A percentile compares a stretch with the other conserved stretches of the same genome.
Conservation (phyloP, 1,284 basidiomycete genomes). For the Trichosporon faecale region DNA sequence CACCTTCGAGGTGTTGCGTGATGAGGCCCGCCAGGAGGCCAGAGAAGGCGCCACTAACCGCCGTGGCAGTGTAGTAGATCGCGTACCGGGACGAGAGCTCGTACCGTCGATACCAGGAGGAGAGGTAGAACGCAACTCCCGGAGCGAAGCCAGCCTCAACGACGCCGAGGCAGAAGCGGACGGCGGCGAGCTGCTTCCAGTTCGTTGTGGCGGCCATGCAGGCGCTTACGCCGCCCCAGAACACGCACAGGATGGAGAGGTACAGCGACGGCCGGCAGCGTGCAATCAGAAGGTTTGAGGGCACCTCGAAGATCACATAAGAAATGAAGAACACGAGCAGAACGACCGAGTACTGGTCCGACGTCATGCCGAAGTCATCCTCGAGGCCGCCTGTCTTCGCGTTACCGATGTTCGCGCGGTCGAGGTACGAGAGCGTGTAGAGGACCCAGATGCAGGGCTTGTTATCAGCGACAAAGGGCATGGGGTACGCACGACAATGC, state of each 20-base stretch:
- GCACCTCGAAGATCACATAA: conserved; percentile 42
- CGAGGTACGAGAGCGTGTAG: conserved; percentile 50
- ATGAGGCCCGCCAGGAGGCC: conserved; percentile 53
- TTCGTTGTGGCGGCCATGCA: conserved; percentile 41
- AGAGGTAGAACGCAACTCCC: conserved; percentile 35
- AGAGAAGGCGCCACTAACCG: conserved; percentile 51
- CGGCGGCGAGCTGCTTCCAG: conserved; percentile 40
- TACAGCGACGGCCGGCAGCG: conserved; percentile 44
- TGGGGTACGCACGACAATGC: conserved; percentile 34
- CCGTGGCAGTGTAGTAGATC: conserved; percentile 52
- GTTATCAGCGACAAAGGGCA: not conserved
- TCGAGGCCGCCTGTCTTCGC: conserved; percentile 42
- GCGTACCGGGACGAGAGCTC: conserved; percentile 29
- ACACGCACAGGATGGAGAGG: conserved; percentile 34
- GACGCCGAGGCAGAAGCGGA: conserved; percentile 37
- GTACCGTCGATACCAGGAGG: conserved; percentile 27
- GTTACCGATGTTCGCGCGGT: conserved; percentile 50
- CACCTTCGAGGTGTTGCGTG: conserved; percentile 45
- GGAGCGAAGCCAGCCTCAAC: conserved; percentile 47
- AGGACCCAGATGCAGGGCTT: conserved; percentile 47
- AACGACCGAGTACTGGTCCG: conserved; percentile 47
- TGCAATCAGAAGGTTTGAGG: conserved; percentile 38
- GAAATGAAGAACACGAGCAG: conserved; percentile 41
- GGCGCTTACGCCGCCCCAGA: conserved; percentile 46
- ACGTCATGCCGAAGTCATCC: conserved; percentile 42